Evolutionary conservation across 2,329 filamentous ascomycete genomes (phyloP), one percentile per base, ranked within the genome.

Genomic region (Fusarium globosum): DNA sequence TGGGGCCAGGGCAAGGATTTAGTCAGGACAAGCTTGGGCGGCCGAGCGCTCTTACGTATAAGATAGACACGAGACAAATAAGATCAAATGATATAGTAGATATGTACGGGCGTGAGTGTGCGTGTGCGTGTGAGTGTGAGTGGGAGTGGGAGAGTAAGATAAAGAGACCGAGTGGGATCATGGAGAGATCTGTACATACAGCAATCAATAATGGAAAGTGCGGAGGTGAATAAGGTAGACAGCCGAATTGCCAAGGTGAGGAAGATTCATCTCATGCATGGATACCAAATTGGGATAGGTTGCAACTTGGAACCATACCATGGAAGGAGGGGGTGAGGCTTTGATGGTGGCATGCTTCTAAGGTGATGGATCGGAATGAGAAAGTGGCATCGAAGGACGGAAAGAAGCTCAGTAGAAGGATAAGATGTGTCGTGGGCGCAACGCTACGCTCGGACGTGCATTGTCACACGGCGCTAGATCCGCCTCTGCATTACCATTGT

Each of bases 381-480:
- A 74, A 72, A 61, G 69, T 53, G 26, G 41, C 33, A 68, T 60
- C 56, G 65, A 63, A 53, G 57, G 62, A 65, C 46, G 21, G 53
- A 65, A 72, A 69, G 72, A 74, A 74, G 71, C 68, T 74, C 68
- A 69, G 69, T 72, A 55, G 72, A 74, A 74, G 68, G 62, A 67
- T 39, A 48, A 33, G 23, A 64, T 71, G 59, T 36, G 62, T 48
- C 62, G 41, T 53, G 60, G 68, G 68, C 72, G 68, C 68, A 72
- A 69, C 72, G 72, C 72, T 74, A 74, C 71, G 68, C 71, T 69
- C 57, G 53, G 61, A 62, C 71, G 68, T 49, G 56, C 71, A 65
- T 65, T 68, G 57, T 72, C 64, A 69, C 52, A 57, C 49, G 42
- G 56, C 71, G 68, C 71, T 73, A 74, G 68, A 69, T 74, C 46